Evolutionary conservation across 106 monocot genomes (phyloP).

Genomic region (Dactylorhiza incarnata): DNA sequence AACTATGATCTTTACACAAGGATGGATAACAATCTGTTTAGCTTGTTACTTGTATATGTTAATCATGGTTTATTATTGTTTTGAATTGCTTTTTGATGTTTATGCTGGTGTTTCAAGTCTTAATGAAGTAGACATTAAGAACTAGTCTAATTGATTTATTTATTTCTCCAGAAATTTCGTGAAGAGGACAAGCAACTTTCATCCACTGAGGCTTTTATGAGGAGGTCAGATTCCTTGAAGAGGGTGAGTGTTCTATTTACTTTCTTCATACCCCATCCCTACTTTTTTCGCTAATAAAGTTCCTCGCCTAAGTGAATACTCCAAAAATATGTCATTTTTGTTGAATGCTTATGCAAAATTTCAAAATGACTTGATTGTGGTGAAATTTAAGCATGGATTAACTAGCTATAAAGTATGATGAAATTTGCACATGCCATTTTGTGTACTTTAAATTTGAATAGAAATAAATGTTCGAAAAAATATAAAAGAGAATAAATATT

Average conservation of each 20-base stretch:
- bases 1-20: neutral
- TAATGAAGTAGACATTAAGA: neutral
- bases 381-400: no score
- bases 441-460: no score
- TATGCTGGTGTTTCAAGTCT: neutral
- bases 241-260: conserved; percentile 36
- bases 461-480: no score
- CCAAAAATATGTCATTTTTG: neutral
- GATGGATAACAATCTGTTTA: neutral
- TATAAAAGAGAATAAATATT: no score
- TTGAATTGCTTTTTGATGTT: neutral
- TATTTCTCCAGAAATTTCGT: conserved; percentile 68
- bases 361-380: neutral
- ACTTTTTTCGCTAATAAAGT: neutral
- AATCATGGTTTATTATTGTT: neutral
- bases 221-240: conserved; percentile 77
- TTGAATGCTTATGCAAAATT: neutral
- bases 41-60: neutral
- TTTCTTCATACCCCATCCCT: neutral
- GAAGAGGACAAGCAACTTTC: conserved; percentile 80
- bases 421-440: no score
- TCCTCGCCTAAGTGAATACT: neutral
- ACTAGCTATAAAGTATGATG: no score
- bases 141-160: neutral
- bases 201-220: conserved; percentile 67